Percentiles rank a stretch among this genome's conserved stretches.
Conservation (phyloP, 345 rosid genomes). For the Odontarrhena argentea region DNA sequence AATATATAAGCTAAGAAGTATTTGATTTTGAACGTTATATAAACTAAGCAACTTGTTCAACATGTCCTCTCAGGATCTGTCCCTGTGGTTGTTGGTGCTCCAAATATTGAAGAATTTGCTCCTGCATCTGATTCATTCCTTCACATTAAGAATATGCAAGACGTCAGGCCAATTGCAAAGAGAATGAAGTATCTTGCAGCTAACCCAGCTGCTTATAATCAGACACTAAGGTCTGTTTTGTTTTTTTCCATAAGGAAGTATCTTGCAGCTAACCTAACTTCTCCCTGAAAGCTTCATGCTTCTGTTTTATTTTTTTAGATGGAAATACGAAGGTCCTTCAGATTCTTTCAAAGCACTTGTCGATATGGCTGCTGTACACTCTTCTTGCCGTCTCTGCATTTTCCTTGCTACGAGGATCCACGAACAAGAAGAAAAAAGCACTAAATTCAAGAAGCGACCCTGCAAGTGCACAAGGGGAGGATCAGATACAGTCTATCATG, state of each 20-base stretch:
- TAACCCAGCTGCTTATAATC: constrained; percentile 73
- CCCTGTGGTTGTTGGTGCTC: constrained; percentile 94
- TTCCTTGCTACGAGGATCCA: constrained; percentile 71
- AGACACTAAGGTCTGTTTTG: constrained; percentile 57
- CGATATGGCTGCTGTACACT: constrained; percentile 96
- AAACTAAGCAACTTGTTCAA: constrained; percentile 6
- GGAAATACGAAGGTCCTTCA: constrained; percentile 96
- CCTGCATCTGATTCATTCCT: constrained; percentile 65
- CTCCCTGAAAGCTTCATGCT: constrained; percentile 19
- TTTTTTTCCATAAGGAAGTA: neutral
- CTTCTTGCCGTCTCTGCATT: constrained; percentile 98
- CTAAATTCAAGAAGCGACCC: constrained; percentile 63
- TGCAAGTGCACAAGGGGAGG: constrained; percentile 79
- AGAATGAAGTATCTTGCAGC: constrained; percentile 74
- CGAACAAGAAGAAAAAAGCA: constrained; percentile 70
- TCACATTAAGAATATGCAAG: constrained; percentile 64
- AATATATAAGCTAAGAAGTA: neutral
- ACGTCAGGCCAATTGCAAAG: constrained; percentile 64
- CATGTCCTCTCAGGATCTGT: constrained; percentile 58
- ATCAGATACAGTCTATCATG: constrained; percentile 66
- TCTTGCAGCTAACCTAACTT: neutral
- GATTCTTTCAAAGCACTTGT: constrained; percentile 95
- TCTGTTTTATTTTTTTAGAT: constrained; percentile 48
- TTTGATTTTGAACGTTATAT: neutral
- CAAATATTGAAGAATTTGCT: constrained; percentile 86